Percentiles rank a stretch among this genome's conserved stretches.
These are phyloP conservation scores for Taiozyma sp. DNA, from an alignment of 1,139 yeast genomes.

Conservation along the genomic window DNA sequence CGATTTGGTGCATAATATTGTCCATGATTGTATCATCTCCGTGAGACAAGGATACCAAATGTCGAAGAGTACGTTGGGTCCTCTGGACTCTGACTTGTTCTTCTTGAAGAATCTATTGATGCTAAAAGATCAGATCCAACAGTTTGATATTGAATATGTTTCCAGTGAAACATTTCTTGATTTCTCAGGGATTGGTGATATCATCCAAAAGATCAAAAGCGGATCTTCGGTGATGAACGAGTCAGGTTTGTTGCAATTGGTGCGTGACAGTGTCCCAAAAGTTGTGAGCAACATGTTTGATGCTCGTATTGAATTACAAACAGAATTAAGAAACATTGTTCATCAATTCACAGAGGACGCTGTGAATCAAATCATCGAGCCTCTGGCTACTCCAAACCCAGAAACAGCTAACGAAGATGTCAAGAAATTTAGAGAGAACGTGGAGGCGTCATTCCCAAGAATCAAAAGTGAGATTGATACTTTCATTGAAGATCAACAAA, in stretches of 20 bases:
- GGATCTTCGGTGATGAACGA: constrained; percentile 23
- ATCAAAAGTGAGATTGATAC: constrained; percentile 43
- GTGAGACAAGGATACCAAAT: constrained; percentile 45
- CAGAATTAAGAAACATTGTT: constrained; percentile 65
- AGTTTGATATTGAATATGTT: constrained; percentile 75
- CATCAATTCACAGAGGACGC: constrained; percentile 51
- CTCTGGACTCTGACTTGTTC: constrained; percentile 56
- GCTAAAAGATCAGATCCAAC: constrained; percentile 63
- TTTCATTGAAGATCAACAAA: constrained; percentile 40
- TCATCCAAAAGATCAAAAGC: constrained; percentile 41
- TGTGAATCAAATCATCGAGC: constrained; percentile 29
- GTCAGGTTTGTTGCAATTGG: constrained; percentile 47
- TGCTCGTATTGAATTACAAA: constrained; percentile 71
- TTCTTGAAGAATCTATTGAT: constrained; percentile 68
- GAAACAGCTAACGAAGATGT: constrained; percentile 27
- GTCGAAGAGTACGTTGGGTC: constrained; percentile 37
- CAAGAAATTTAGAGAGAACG: constrained; percentile 41
- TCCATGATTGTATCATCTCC: constrained; percentile 68
- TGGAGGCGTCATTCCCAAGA: constrained; percentile 49
- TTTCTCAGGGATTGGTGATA: constrained; percentile 67
- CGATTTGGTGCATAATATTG: constrained; percentile 82
- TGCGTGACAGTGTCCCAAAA: constrained; percentile 69
- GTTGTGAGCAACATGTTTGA: constrained; percentile 85
- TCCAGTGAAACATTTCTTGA: constrained; percentile 73
- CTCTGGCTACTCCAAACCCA: constrained; percentile 10